These are phyloP conservation scores for Malus hybrid DNA, from an alignment of 331 rosid genomes.

Conservation along the genomic window DNA sequence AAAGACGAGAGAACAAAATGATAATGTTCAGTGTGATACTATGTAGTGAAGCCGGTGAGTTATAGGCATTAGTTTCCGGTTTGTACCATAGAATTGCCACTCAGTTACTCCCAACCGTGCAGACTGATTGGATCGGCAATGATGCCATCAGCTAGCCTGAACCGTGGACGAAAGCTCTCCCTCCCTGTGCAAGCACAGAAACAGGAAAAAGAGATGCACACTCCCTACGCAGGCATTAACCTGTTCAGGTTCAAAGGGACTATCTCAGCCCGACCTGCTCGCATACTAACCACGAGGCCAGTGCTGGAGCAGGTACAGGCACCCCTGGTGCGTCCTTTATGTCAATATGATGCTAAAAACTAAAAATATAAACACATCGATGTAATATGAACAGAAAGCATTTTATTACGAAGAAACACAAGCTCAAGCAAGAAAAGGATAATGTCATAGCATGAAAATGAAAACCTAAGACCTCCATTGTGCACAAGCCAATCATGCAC, in stretches of 20 bases:
- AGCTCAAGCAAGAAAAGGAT: slow-evolving; percentile 11
- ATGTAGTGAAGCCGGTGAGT: neutral
- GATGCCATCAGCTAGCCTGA: slow-evolving; percentile 28
- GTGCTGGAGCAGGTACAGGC: slow-evolving; percentile 66
- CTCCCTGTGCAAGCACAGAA: slow-evolving; percentile 62
- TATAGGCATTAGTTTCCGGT: neutral
- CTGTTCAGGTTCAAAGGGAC: slow-evolving; percentile 99
- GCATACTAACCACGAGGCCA: slow-evolving; percentile 34
- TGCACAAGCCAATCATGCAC: slow-evolving; percentile 19
- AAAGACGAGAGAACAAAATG: neutral
- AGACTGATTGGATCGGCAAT: slow-evolving; percentile 17
- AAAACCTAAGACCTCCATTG: slow-evolving; percentile 18
- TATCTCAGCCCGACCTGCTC: slow-evolving; percentile 93
- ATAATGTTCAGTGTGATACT: neutral
- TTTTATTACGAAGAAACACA: slow-evolving; percentile 39
- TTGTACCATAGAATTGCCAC: neutral
- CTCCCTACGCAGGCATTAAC: slow-evolving; percentile 99
- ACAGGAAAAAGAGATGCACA: slow-evolving; percentile 58
- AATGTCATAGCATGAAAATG: slow-evolving; percentile 23
- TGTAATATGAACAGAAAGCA: slow-evolving; percentile 1
- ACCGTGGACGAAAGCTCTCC: slow-evolving; percentile 13
- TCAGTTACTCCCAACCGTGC: slow-evolving; percentile 18
- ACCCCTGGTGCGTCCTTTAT: slow-evolving; percentile 94
- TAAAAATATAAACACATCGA: neutral
- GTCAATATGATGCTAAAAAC: slow-evolving; percentile 33